Percentiles rank a stretch among this genome's conserved stretches.
Evolutionary conservation across 495 filamentous ascomycete species (phyloP).

Genomic region (Beverwykella pulmonaria): DNA sequence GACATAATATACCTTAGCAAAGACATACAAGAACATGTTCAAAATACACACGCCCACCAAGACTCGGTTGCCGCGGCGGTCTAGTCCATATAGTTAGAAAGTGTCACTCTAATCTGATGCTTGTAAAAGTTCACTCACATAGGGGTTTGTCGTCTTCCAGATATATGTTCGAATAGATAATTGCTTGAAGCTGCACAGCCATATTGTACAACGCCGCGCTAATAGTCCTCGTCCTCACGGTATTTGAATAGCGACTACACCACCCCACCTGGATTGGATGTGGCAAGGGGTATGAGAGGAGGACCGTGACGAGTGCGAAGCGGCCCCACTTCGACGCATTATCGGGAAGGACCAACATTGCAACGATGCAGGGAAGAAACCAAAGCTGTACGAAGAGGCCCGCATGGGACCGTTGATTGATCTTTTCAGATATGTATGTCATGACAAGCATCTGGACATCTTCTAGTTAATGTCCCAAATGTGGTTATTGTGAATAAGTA

Average conservation of each 20-base stretch:
- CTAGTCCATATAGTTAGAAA: not conserved
- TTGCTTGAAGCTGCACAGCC: slow-evolving; percentile 65
- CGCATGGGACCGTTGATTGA: not conserved
- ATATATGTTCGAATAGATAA: slow-evolving; percentile 59
- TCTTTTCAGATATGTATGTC: slow-evolving; percentile 5
- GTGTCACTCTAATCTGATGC: not conserved
- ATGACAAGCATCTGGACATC: slow-evolving; percentile 3
- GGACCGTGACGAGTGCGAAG: slow-evolving; percentile 58
- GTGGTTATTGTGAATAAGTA: too few relatives aligned
- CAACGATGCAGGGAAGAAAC: slow-evolving; percentile 56
- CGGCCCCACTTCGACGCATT: slow-evolving; percentile 54
- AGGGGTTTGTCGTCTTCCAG: slow-evolving; percentile 10
- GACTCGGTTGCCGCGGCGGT: slow-evolving; percentile 10
- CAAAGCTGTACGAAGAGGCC: slow-evolving; percentile 6
- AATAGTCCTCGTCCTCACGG: slow-evolving; percentile 18
- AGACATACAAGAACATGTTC: slow-evolving; percentile 15
- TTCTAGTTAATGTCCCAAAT: too few relatives aligned
- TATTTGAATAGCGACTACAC: slow-evolving; percentile 11
- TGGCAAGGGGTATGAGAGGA: slow-evolving; percentile 56
- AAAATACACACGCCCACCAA: slow-evolving; percentile 4
- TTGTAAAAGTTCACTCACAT: slow-evolving; percentile 46
- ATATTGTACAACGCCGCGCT: slow-evolving; percentile 69
- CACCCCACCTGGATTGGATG: slow-evolving; percentile 25
- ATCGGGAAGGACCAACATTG: slow-evolving; percentile 52
- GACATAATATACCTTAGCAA: slow-evolving; percentile 17